Percentiles rank a stretch among this genome's conserved stretches.
Evolutionary conservation across 2,329 filamentous ascomycete species (phyloP).

Genomic region (Xylariales sp.): DNA sequence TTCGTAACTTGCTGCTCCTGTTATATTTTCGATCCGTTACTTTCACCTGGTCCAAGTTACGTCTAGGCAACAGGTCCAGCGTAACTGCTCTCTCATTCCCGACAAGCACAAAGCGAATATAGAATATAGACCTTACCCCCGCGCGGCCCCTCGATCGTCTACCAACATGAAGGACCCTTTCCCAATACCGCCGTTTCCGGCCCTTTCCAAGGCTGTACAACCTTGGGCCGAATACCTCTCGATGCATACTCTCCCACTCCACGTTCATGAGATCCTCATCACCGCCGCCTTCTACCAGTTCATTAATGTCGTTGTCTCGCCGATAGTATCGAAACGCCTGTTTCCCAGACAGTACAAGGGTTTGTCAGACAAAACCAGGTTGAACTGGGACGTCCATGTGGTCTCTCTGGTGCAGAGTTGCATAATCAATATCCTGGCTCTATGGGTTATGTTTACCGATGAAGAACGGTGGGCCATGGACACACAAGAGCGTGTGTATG

Average conservation of each 20-base stretch:
- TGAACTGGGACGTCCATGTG: constrained; percentile 84
- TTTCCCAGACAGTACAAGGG: constrained; percentile 60
- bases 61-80: too few species aligned
- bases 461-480: constrained; percentile 63
- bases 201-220: constrained; percentile 51
- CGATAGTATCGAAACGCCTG: constrained; percentile 56
- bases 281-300: constrained; percentile 65
- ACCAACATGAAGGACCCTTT: constrained; percentile 72
- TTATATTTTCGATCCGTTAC: too few species aligned
- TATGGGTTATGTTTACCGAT: constrained; percentile 69
- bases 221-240: constrained; percentile 59
- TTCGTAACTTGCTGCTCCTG: too few species aligned
- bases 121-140: too few species aligned
- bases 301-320: constrained; percentile 64
- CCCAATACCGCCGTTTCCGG: constrained; percentile 56
- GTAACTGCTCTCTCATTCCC: too few species aligned
- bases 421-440: constrained; percentile 66
- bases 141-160: too few species aligned
- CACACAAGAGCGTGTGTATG: constrained; percentile 67
- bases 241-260: constrained; percentile 65
- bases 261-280: constrained; percentile 71
- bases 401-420: constrained; percentile 77
- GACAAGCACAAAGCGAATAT: too few species aligned
- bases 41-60: too few species aligned
- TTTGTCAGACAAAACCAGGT: constrained; percentile 58